Percentiles rank a stretch among this genome's conserved stretches.
Conservation (phyloP, 2,329 filamentous ascomycete genomes). For the Phyllosticta citriasiana region DNA sequence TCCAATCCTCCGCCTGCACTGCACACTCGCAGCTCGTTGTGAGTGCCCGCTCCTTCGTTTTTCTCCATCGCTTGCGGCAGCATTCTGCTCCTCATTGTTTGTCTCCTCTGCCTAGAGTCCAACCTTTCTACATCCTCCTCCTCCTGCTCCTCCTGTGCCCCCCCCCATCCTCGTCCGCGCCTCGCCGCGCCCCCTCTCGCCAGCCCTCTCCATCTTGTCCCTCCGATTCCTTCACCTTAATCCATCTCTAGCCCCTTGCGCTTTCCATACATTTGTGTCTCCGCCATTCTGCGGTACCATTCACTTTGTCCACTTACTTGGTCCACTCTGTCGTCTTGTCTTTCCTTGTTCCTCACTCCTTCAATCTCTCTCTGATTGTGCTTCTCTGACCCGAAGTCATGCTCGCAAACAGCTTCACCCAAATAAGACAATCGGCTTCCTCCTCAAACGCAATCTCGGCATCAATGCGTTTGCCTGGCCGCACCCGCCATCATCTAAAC, state of each 20-base stretch:
- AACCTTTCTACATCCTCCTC: constrained; percentile 20
- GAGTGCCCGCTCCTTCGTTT: constrained; percentile 14
- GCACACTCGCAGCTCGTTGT: constrained; percentile 4
- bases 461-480: constrained; percentile 11
- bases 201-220: constrained; percentile 12
- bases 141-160: constrained; percentile 14
- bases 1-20: constrained; percentile 1
- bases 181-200: constrained; percentile 7
- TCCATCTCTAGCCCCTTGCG: constrained; percentile 11
- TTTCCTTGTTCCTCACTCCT: constrained; percentile 15
- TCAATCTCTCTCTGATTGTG: constrained; percentile 16
- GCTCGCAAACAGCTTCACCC: constrained; percentile 32
- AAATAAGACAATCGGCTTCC: constrained; percentile 19
- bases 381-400: constrained; percentile 30
- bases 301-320: constrained; percentile 13
- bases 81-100: constrained; percentile 10
- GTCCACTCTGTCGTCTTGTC: constrained; percentile 19
- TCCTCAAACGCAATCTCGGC: constrained; percentile 18
- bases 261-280: not conserved
- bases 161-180: constrained; percentile 1
- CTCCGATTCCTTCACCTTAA: constrained; percentile 14
- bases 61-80: constrained; percentile 11
- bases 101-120: constrained; percentile 6
- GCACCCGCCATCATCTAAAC: not conserved
- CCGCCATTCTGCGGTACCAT: not conserved